Evolutionary conservation across 2,329 filamentous ascomycete genomes (phyloP).

Genomic region (Xylariaceae sp.): DNA sequence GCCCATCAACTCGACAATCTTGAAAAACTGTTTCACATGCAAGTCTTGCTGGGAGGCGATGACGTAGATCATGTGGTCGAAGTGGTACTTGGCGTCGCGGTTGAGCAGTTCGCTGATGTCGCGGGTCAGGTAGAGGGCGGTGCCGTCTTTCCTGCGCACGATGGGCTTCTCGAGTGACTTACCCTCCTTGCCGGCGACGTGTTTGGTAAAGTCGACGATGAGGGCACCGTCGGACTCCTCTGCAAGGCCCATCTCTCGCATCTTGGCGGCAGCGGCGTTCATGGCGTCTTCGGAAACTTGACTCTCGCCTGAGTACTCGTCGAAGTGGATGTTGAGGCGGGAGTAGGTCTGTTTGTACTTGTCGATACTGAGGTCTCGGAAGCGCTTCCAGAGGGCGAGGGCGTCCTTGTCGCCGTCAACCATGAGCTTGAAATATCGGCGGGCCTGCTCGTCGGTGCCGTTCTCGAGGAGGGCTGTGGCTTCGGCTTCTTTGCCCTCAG

Average conservation of each 20-base stretch:
- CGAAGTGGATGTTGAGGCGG: slow-evolving; percentile 58
- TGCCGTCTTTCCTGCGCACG: slow-evolving; percentile 69
- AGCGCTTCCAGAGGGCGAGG: slow-evolving; percentile 53
- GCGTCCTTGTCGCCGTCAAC: slow-evolving; percentile 56
- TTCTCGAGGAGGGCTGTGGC: slow-evolving; percentile 39
- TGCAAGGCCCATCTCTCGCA: slow-evolving; percentile 61
- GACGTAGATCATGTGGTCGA: slow-evolving; percentile 79
- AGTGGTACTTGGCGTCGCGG: slow-evolving; percentile 56
- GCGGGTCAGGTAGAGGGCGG: slow-evolving; percentile 72
- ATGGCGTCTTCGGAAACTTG: slow-evolving; percentile 66
- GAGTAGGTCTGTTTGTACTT: slow-evolving; percentile 57
- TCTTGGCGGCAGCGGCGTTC: slow-evolving; percentile 56
- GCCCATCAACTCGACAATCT: slow-evolving; percentile 70
- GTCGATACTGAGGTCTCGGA: slow-evolving; percentile 56
- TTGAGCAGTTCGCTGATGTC: slow-evolving; percentile 72
- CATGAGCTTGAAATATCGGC: slow-evolving; percentile 61
- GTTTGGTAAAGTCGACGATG: slow-evolving; percentile 68
- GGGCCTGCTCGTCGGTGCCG: slow-evolving; percentile 45
- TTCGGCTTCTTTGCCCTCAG: slow-evolving; percentile 41
- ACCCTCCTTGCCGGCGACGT: slow-evolving; percentile 61
- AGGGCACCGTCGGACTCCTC: slow-evolving; percentile 69
- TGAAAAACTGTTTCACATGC: slow-evolving; percentile 71
- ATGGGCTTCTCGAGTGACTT: slow-evolving; percentile 69
- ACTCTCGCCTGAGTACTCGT: slow-evolving; percentile 68
- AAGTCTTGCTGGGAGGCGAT: slow-evolving; percentile 69